Evolutionary conservation across 371 early-diverging fungal species (phyloP).

Genomic region (Syncephalastrum sp.): DNA sequence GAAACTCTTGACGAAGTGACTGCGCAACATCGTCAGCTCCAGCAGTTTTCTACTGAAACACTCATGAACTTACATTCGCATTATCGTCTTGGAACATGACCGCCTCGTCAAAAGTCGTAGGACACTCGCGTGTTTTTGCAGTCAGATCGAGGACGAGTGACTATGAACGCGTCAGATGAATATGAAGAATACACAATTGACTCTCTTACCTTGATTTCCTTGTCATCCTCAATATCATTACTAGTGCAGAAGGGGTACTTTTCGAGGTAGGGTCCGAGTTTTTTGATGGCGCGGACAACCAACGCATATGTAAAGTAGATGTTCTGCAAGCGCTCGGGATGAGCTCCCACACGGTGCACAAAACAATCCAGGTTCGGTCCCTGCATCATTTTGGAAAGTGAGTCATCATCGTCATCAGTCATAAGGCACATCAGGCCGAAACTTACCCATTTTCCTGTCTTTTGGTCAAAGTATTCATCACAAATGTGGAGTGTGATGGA

Average conservation of each 20-base stretch:
- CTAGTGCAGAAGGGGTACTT: slow-evolving; percentile 71
- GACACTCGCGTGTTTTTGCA: slow-evolving; percentile 57
- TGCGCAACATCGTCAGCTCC: slow-evolving; percentile 8
- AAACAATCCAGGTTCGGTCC: slow-evolving; percentile 89
- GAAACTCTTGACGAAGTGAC: slow-evolving; percentile 78
- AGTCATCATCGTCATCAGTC: background rate
- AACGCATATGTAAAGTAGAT: slow-evolving; percentile 91
- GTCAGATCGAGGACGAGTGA: slow-evolving; percentile 60
- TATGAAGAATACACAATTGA: background rate
- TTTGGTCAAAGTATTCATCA: slow-evolving; percentile 83
- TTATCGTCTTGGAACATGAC: slow-evolving; percentile 68
- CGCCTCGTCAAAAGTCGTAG: slow-evolving; percentile 87
- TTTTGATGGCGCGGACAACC: slow-evolving; percentile 79
- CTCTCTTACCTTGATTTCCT: slow-evolving; percentile 36
- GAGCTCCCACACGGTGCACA: slow-evolving; percentile 79
- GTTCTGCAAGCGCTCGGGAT: slow-evolving; percentile 92
- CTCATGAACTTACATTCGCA: slow-evolving; percentile 25
- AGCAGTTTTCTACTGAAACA: background rate
- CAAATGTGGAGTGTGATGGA: slow-evolving; percentile 98
- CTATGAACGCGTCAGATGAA: slow-evolving; percentile 18
- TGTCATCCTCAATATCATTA: slow-evolving; percentile 49
- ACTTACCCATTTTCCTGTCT: slow-evolving; percentile 84
- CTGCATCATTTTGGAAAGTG: slow-evolving; percentile 17
- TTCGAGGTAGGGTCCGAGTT: slow-evolving; percentile 77
- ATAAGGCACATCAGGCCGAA: background rate